Evolutionary conservation across 306 rosid species (phyloP), one percentile per base, ranked within the genome.

Genomic region (Prinsepia uniflora): DNA sequence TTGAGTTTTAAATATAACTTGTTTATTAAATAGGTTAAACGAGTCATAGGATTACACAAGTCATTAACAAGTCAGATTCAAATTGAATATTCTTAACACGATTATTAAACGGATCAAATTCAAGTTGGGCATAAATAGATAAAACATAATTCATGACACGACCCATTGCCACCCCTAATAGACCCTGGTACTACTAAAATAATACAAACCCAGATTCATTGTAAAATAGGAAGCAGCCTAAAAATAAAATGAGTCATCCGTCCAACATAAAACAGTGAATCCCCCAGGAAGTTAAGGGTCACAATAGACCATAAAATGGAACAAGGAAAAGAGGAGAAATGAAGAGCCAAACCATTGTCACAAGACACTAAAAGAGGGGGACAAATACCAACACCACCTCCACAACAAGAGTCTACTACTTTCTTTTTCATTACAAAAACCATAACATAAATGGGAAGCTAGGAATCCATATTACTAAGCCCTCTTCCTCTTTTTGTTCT

Each of bases 381-480:
- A 6, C 58, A 53, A 53, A 53, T 30, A 53, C 18, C 30, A 41
- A 15, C 63, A 58, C 42, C 42, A 58, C 41, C 41, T 58, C 63
- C 40, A 6, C 46, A 36, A 60, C 65, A 36, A 34, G 46, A 36
- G 46, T 60, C 46, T 39, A 39, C 40, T 58, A 58, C 65, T 61
- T 39, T 61, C 17, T 36, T 61, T 39, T 61, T 61, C 22, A 61
- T 39, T 61, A 61, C 65, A 61, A 61, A 61, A 39, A 61, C 46
- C 65, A 61, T 39, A 61, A 61, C 46, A 61, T 61, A 61, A 61
- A 61, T 15, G 39, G 22, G 65, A 39, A 17, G 65, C 46, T 61
- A 61, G 65, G 65, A 61, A 17, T 61, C 65, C 65, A 45, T 39
- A 15, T 36, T 3, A 24, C 39, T 11, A 36, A 14, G 3, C 44